Evolutionary conservation across 2,329 filamentous ascomycete species (phyloP).

Genomic region (Fusarium ramigenum): DNA sequence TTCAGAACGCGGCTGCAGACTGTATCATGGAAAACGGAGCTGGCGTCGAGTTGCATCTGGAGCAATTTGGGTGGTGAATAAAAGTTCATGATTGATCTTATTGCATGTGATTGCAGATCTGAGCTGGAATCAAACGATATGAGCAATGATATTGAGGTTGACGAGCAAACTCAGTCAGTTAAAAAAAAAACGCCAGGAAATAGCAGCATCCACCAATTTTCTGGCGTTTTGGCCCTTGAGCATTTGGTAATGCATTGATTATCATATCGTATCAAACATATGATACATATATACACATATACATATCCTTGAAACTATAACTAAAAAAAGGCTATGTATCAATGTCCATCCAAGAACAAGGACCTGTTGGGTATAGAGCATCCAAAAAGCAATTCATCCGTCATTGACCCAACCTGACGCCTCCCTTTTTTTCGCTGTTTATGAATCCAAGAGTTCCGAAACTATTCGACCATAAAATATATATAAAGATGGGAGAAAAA

Average conservation of each 20-base stretch:
- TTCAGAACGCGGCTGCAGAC: conserved; percentile 53
- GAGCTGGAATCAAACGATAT: background rate
- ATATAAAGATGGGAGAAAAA: conserved; percentile 14
- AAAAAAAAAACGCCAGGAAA: background rate
- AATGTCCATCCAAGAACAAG: conserved; percentile 25
- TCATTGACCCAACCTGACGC: conserved; percentile 35
- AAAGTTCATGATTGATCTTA: background rate
- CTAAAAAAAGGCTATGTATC: conserved; percentile 31
- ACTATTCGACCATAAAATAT: conserved; percentile 17
- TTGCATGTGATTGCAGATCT: background rate
- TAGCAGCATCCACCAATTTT: background rate
- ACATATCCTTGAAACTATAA: conserved; percentile 10
- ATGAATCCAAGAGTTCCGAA: conserved; percentile 18
- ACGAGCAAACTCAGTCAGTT: background rate
- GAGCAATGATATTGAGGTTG: background rate
- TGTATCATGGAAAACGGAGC: conserved; percentile 54
- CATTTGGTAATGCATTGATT: conserved; percentile 25
- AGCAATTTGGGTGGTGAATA: conserved; percentile 56
- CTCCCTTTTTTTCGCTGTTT: conserved; percentile 29
- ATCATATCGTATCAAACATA: conserved; percentile 2
- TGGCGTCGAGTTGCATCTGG: conserved; percentile 58
- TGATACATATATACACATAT: conserved; percentile 7
- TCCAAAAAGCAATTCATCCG: conserved; percentile 26
- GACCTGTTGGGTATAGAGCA: conserved; percentile 37
- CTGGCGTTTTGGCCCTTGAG: conserved; percentile 7